Evolutionary conservation across 2,329 filamentous ascomycete species (phyloP).

Genomic region (Alternaria brassicicola): DNA sequence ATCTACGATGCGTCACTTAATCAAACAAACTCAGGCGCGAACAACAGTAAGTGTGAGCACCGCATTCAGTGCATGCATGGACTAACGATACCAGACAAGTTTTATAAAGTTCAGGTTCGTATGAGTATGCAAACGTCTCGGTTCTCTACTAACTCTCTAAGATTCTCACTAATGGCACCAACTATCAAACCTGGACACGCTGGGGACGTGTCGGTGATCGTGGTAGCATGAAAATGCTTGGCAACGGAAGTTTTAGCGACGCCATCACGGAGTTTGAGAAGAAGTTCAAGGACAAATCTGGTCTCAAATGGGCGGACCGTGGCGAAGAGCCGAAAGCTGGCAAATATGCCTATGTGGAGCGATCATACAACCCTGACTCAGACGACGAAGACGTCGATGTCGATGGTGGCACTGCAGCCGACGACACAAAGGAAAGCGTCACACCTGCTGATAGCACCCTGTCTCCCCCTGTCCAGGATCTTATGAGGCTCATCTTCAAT

Average conservation of each 20-base stretch:
- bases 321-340: slow-evolving; percentile 61
- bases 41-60: slow-evolving; percentile 60
- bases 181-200: slow-evolving; percentile 71
- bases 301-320: slow-evolving; percentile 58
- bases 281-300: slow-evolving; percentile 65
- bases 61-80: background rate
- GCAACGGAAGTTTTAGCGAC: slow-evolving; percentile 43
- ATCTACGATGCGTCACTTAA: slow-evolving; percentile 83
- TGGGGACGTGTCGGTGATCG: slow-evolving; percentile 76
- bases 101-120: slow-evolving; percentile 73
- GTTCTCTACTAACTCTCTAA: background rate
- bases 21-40: slow-evolving; percentile 72
- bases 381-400: slow-evolving; percentile 50
- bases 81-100: slow-evolving; percentile 63
- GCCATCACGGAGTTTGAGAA: slow-evolving; percentile 57
- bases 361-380: slow-evolving; percentile 73
- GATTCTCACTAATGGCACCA: slow-evolving; percentile 13
- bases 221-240: slow-evolving; percentile 55
- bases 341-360: slow-evolving; percentile 82
- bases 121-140: background rate
- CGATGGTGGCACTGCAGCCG: slow-evolving; percentile 4
- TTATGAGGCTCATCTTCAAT: slow-evolving; percentile 87
- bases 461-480: slow-evolving; percentile 63
- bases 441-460: slow-evolving; percentile 59
- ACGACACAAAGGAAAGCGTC: slow-evolving; percentile 37